Conservation (phyloP, 148 eudicot genomes). For the Amaranthus hypochondriacus region DNA sequence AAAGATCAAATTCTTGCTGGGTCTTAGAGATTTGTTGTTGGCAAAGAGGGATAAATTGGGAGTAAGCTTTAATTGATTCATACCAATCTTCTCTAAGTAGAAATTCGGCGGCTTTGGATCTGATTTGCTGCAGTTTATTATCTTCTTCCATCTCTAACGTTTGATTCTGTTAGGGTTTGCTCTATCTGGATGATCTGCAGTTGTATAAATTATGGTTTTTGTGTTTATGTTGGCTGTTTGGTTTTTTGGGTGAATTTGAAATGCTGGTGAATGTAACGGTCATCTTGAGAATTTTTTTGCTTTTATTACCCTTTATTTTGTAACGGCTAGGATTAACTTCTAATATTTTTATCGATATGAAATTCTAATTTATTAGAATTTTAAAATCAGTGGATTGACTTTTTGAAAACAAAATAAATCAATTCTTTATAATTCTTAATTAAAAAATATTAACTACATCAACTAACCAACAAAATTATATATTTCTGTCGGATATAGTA, state of each 20-base stretch:
- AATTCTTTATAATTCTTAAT: too few species aligned
- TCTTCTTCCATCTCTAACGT: conserved; percentile 47
- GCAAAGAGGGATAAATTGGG: conserved; percentile 60
- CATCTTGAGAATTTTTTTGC: conserved; percentile 13
- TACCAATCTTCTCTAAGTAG: conserved; percentile 72
- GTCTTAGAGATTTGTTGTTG: conserved; percentile 33
- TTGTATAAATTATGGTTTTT: not conserved
- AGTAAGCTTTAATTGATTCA: conserved; percentile 49
- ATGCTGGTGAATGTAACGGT: conserved; percentile 40
- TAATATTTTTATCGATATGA: not conserved
- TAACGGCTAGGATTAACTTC: conserved; percentile 20
- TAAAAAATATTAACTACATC: too few species aligned
- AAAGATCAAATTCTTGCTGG: conserved; percentile 27
- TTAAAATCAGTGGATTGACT: too few species aligned
- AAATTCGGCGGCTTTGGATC: conserved; percentile 81
- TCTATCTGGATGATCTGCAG: conserved; percentile 1
- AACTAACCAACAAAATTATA: too few species aligned
- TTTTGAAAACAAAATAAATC: too few species aligned
- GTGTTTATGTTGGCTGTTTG: not conserved
- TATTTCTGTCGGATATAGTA: too few species aligned
- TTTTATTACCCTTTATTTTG: not conserved
- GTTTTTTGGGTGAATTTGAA: conserved; percentile 24
- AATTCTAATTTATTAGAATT: too few species aligned
- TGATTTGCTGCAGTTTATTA: conserved; percentile 46
- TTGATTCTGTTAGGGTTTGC: not conserved